Evolutionary conservation across 2,329 filamentous ascomycete genomes (phyloP).

Genomic region (Coniochaeta sp.): DNA sequence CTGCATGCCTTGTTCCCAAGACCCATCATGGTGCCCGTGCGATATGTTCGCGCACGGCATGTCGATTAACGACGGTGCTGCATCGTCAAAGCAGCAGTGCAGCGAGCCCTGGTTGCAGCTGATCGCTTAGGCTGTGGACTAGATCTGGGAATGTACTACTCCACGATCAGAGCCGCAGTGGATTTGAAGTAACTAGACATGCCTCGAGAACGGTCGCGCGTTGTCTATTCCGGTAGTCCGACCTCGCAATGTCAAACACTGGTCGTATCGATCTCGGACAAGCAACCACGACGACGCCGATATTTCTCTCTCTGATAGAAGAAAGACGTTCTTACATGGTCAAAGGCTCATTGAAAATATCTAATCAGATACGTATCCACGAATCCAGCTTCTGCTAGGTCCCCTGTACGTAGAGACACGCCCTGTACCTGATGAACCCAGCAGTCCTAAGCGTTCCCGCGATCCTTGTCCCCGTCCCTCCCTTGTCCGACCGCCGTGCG

Average conservation of each 20-base stretch:
- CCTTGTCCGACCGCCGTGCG: neutral
- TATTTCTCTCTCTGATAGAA: too few species aligned
- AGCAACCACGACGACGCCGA: too few species aligned
- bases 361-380: neutral
- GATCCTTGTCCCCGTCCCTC: neutral
- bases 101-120: neutral
- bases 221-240: neutral
- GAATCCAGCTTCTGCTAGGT: neutral
- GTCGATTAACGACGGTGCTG: neutral
- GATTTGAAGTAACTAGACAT: neutral
- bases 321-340: too few species aligned
- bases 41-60: neutral
- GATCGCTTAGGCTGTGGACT: neutral
- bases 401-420: neutral
- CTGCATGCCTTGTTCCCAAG: neutral
- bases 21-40: neutral
- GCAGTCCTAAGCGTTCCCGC: slow-evolving; percentile 1
- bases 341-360: too few species aligned
- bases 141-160: neutral
- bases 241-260: neutral
- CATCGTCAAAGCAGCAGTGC: neutral
- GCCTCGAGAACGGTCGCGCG: neutral
- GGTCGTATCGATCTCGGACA: too few species aligned
- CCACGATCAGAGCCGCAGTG: neutral
- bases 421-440: neutral